Evolutionary conservation across 1,139 yeast genomes (phyloP), one percentile per base, ranked within the genome.

Genomic region (Zygosaccharomyces sapae): DNA sequence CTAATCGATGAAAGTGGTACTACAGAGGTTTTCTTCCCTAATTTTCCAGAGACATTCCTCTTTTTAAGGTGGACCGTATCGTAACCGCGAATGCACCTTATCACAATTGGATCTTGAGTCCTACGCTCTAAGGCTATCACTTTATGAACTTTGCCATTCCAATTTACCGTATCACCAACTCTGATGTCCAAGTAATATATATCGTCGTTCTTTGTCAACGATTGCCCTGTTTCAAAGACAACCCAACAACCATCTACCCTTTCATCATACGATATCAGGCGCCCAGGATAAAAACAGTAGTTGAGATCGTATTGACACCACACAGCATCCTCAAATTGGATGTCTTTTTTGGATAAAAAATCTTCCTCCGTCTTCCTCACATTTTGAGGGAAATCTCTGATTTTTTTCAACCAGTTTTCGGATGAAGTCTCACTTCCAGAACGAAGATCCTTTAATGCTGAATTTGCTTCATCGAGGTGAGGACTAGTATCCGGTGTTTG

Each of bases 51-150:
- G 13, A 59, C 57, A 31, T 56, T 54, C 24, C 62, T 48, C 41
- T 66, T 66, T 47, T 61, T 65, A 5, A 75, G 61, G 51, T 70
- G 61, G 1, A 79, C 73, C 2, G 71, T 62, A 59, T 80, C 80
- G 58, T 70, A 82, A 0, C 88, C 88, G 55, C 87, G 65, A 47
- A 80, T 69, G 57, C 87, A 81, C 37, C 69, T 62, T 4, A 81
- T 72, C 0, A 55, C 47, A 27, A 51, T 37, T 5, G 46, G 46
- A 3, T 57, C 57, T 19, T 49, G 30, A 6, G 35, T 38, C n/a
- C 43, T 51, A 42, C 68, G 59, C 36, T 69, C 65, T 34, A 82
- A 61, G 0, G 82, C 85, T 2, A 74, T 69, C 1, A 82, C 78
- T 9, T 59, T 55, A 50, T 70, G 76, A 10, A 61, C 61, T n/a